Evolutionary conservation across 495 filamentous ascomycete species (phyloP), one percentile per base, ranked within the genome.

Genomic region (Neurospora sp.): DNA sequence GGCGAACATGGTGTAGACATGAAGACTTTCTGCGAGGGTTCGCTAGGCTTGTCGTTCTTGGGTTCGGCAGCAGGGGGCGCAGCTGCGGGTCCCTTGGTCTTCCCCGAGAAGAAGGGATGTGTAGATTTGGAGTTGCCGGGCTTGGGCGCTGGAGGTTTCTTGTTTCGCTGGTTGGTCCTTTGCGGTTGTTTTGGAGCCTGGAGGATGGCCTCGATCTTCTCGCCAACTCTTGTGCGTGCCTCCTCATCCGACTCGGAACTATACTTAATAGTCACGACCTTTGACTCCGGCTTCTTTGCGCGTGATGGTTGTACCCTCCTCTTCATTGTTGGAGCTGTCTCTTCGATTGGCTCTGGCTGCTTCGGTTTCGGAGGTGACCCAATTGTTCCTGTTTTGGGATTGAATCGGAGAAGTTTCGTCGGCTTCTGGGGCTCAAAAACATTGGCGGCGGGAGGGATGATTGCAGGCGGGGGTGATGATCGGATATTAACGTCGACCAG

Each of bases 71-170:
- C 16, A 8, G 42, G 41, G 12, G 75, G 35, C 3, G 70, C 48
- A 1, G 72, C 9, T 37, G 79, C 75, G 8, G 70, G 1, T 35
- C 72, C 78, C 70, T 79, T 80, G 40, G 74, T 1, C 72, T 87
- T 87, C 7, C 84, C 85, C 6, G 85, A 70, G 77, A 97, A 97
- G 77, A 97, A 97, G 0, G 94, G 94, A 82, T 97, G 94, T 0
- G 91, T 91, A 3, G 87, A 73, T 76, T 92, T 96, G 31, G 81
- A 70, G 40, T 16, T 35, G 27, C 87, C 80, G 40, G 71, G 31
- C 44, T 70, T 70, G 17, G 69, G 17, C 1, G 70, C 10, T 38
- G 48, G 12, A 12, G 68, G 17, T 16, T 73, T 70, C 48, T 70
- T 72, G 38, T 3, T 79, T 81, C 16, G 71, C 73, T 37, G 81